Evolutionary conservation across 208 protist species (phyloP), one percentile per base, ranked within the genome.

Genomic region (Trypanosoma theileri): DNA sequence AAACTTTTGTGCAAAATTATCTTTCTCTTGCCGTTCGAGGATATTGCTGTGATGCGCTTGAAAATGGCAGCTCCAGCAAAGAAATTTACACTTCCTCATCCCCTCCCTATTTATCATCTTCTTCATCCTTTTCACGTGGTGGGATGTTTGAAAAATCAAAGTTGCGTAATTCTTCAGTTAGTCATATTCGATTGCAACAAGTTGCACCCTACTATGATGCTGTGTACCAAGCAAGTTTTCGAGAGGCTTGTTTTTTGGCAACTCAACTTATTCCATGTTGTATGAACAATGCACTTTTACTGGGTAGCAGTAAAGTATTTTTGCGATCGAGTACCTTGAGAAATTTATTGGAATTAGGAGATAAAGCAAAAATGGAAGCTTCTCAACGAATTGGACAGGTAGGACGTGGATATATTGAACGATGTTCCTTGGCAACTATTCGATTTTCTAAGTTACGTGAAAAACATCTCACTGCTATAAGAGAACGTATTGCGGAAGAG

Each of bases 301-400:
- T 73, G 3, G 68, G 68, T 19, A 48, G 31, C 13, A 67, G 60
- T 28, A 63, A 66, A n/a, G 68, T 73, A 19, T 73, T 73, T 59
- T 17, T 62, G 16, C 45, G 65, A 28, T 50, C 54, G 0, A 48
- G 19, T 16, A 60, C 65, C 14, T 55, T 70, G 11, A 54, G 45
- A 4, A 19, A 40, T 54, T 28, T 70, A 17, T 26, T 62, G 26
- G 41, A 41, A 11, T 24, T 60, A 31, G 65, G 55, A n/a, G 45
- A 31, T 11, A 0, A 45, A 21, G 65, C 65, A 54, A 59, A 53
- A 21, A 12, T 13, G 14, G 45, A 59, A 35, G 40, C 65, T 6
- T 6, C 19, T 6, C 14, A 44, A 24, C 21, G 45, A 4, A 60
- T 70, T 41, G 44, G 16, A 31, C 35, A 45, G 7, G 65, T 70